A percentile compares a stretch with the other conserved stretches of the same genome.
These are phyloP conservation scores for Aspergillus tanneri DNA, from an alignment of 2,329 filamentous ascomycete genomes.

Conservation along the genomic window DNA sequence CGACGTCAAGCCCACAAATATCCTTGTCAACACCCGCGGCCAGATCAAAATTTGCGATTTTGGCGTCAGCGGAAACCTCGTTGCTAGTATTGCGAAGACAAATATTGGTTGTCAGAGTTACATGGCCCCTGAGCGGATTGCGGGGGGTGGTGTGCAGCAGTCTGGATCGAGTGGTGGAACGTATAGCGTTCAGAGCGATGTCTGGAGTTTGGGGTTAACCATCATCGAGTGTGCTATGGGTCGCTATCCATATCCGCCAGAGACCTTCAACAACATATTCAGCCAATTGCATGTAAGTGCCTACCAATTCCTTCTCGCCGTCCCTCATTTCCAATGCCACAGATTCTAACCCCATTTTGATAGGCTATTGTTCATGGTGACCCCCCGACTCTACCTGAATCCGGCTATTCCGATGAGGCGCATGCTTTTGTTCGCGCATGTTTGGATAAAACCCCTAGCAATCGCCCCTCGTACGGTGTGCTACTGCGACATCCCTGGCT, in stretches of 20 bases:
- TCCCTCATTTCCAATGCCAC: too few relatives aligned
- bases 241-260: constrained; percentile 91
- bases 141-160: constrained; percentile 75
- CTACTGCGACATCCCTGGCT: constrained; percentile 90
- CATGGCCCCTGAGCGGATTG: constrained; percentile 96
- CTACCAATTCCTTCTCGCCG: not conserved
- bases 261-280: constrained; percentile 98
- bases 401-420: constrained; percentile 75
- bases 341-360: constrained; percentile 5
- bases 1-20: constrained; percentile 99
- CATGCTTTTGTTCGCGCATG: constrained; percentile 86
- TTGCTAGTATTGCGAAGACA: constrained; percentile 95
- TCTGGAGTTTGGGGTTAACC: constrained; percentile 92
- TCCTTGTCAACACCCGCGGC: constrained; percentile 82
- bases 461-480: constrained; percentile 91
- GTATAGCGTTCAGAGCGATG: constrained; percentile 96
- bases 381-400: constrained; percentile 79
- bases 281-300: constrained; percentile 87
- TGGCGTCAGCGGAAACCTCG: constrained; percentile 91
- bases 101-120: constrained; percentile 99
- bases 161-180: constrained; percentile 73
- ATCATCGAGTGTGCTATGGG: constrained; percentile 96
- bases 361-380: constrained; percentile 97
- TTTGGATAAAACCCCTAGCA: constrained; percentile 85
- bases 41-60: constrained; percentile 99